Conservation (phyloP, 441 rosid species). For the Erysimum cheiri region DNA sequence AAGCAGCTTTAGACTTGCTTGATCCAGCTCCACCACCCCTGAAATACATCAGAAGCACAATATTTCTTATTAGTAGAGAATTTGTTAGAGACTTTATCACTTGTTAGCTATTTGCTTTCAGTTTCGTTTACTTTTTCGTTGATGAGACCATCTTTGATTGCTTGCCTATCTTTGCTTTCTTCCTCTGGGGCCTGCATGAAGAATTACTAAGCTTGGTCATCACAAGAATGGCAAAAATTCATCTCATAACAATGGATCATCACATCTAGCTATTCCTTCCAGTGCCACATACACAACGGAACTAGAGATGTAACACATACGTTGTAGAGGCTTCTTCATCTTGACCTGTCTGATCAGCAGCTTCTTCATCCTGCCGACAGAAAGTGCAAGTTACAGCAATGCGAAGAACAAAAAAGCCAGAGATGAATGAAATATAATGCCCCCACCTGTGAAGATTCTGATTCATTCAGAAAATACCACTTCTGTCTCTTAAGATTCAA, state of each 20-base stretch:
- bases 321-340: constrained; percentile 57
- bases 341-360: constrained; percentile 50
- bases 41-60: constrained; percentile 15
- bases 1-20: constrained; percentile 64
- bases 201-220: constrained; percentile 29
- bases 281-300: constrained; percentile 20
- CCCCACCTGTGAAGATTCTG: constrained; percentile 57
- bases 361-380: constrained; percentile 61
- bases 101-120: constrained; percentile 7
- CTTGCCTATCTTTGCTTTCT: constrained; percentile 58
- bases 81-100: constrained; percentile 2
- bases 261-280: constrained; percentile 17
- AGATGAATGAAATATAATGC: constrained; percentile 11
- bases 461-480: constrained; percentile 58
- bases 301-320: constrained; percentile 50
- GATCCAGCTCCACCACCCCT: constrained; percentile 77
- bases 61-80: constrained; percentile 29
- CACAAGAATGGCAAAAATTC: constrained; percentile 20
- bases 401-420: background rate
- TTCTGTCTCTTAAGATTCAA: constrained; percentile 68
- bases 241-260: constrained; percentile 27
- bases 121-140: constrained; percentile 56
- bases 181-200: constrained; percentile 66
- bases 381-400: constrained; percentile 32
- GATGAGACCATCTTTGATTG: constrained; percentile 55